Conservation (phyloP, 163 green algal species). For the Trebouxiophyceae sp. region DNA sequence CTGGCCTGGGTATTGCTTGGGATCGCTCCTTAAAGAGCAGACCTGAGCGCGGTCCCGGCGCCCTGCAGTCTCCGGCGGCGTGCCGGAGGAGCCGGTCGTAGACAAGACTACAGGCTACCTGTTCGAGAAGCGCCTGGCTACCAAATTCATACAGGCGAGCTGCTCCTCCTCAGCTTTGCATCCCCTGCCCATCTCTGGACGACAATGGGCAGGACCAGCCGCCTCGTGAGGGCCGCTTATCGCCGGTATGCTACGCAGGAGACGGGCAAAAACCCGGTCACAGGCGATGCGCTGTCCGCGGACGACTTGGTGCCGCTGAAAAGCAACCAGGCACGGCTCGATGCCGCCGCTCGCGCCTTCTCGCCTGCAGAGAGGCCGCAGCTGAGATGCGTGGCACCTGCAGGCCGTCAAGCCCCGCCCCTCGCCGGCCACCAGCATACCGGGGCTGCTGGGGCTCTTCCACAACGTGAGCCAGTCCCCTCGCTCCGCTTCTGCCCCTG, state of each 20-base stretch:
- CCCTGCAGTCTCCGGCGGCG: slow-evolving; percentile 61
- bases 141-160: slow-evolving; percentile 78
- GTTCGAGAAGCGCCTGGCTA: slow-evolving; percentile 82
- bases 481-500: not conserved
- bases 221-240: not conserved
- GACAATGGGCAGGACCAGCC: too few relatives aligned
- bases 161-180: not conserved
- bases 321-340: slow-evolving; percentile 36
- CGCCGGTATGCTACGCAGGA: slow-evolving; percentile 36
- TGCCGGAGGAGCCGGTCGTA: slow-evolving; percentile 85
- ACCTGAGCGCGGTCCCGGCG: too few relatives aligned
- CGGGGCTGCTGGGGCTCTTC: slow-evolving; percentile 83
- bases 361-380: too few relatives aligned
- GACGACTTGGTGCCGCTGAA: slow-evolving; percentile 85
- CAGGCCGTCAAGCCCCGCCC: slow-evolving; percentile 74
- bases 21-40: too few relatives aligned
- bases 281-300: slow-evolving; percentile 47
- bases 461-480: slow-evolving; percentile 64
- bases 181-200: too few relatives aligned
- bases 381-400: too few relatives aligned
- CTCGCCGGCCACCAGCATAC: slow-evolving; percentile 76
- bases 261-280: slow-evolving; percentile 79
- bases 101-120: slow-evolving; percentile 76
- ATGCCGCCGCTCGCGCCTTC: too few relatives aligned
- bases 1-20: too few relatives aligned